These are phyloP conservation scores for Oxyria digyna DNA, from an alignment of 148 eudicot genomes.

Conservation along the genomic window DNA sequence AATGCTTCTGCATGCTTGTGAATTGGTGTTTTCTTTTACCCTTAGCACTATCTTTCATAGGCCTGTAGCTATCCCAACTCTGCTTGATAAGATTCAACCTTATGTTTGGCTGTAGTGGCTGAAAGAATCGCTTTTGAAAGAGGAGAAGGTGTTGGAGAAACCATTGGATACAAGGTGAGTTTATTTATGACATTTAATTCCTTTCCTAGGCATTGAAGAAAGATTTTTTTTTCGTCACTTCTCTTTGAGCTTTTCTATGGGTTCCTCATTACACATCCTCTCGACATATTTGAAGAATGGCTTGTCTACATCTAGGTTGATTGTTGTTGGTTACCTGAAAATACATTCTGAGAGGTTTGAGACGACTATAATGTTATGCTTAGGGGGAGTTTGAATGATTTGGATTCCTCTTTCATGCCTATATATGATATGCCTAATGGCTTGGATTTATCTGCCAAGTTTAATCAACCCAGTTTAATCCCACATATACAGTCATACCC, in stretches of 20 bases:
- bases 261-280: too few relatives aligned
- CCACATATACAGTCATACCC: too few relatives aligned
- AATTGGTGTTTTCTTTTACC: neutral
- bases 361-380: neutral
- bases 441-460: neutral
- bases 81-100: neutral
- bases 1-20: slow-evolving; percentile 3
- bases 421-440: neutral
- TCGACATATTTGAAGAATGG: too few relatives aligned
- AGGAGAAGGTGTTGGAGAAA: slow-evolving; percentile 80
- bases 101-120: slow-evolving; percentile 40
- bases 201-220: neutral
- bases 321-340: too few relatives aligned
- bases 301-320: too few relatives aligned
- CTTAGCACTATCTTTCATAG: neutral
- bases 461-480: too few relatives aligned
- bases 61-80: neutral
- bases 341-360: neutral
- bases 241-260: too few relatives aligned
- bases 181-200: neutral
- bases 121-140: slow-evolving; percentile 80
- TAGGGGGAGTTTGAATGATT: neutral
- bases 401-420: neutral
- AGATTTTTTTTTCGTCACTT: neutral
- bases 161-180: slow-evolving; percentile 84